Evolutionary conservation across 371 early-diverging fungal genomes (phyloP), one percentile per base, ranked within the genome.

Genomic region (Zancudomyces culisetae): DNA sequence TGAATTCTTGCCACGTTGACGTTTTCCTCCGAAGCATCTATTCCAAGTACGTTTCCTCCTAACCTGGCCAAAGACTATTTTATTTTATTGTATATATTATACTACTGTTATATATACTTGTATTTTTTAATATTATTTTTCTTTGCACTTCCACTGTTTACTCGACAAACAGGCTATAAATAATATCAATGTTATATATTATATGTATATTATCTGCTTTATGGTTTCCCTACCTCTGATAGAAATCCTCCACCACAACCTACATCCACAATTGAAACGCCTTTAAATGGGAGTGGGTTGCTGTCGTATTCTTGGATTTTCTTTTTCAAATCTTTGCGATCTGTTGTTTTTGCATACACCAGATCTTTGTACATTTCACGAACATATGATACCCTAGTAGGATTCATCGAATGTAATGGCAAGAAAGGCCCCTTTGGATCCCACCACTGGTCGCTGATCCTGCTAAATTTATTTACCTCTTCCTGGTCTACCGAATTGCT

Each of bases 221-320:
- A n/a, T n/a, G n/a, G n/a, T n/a, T n/a, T n/a, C n/a, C 28, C 10
- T 45, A 45, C 45, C 18, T 45, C 91, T 0, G 85, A 71, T 41
- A 94, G 69, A 22, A 95, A 56, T 0, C 96, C 96, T 23, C 93
- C 96, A 21, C 96, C 96, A 63, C 96, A 90, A 1, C 96, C 96
- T 22, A 94, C 78, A 66, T 95, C 96, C n/a, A 92, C 64, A 54
- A 89, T 76, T 1, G 65, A 49, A 27, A 79, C 55, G 0, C 81
- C 82, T 41, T 65, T 53, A 21, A 85, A 75, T 10, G 35, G 35
- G 4, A 84, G 82, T 18, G 23, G 27, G 15, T 12, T 19, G 0
- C 42, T 6, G 8, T 35, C 35, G 35, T 35, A 35, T 10, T 15
- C 35, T 35, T 15, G 6, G 35, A 6, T 35, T 35, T 15, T 35